phyloP scores from a whole-genome alignment of 2,329 filamentous ascomycete species.

The Shiraia bambusicola region DNA sequence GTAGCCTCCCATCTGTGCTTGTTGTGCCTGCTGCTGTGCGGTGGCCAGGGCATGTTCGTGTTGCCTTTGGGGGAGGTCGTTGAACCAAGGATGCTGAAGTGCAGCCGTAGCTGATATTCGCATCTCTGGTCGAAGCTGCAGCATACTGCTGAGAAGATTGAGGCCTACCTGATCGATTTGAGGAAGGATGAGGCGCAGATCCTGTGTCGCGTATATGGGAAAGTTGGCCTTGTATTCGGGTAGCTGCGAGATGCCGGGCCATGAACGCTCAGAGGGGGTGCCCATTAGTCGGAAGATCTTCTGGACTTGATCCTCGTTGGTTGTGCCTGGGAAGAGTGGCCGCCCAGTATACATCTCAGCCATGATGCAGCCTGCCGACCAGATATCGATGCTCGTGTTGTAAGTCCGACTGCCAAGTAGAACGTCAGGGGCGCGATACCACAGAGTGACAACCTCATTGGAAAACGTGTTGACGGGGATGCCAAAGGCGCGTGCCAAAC shows the following conservation, averaged over 20 bases:
- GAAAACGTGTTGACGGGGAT: slow-evolving; percentile 98
- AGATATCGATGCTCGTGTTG: slow-evolving; percentile 99
- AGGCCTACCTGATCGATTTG: slow-evolving; percentile 87
- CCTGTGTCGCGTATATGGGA: slow-evolving; percentile 91
- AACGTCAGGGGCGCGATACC: slow-evolving; percentile 96
- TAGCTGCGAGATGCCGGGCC: slow-evolving; percentile 92
- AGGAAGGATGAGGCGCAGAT: slow-evolving; percentile 80
- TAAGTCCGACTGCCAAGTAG: slow-evolving; percentile 92
- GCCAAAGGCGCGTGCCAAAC: slow-evolving; percentile 88
- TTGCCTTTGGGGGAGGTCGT: slow-evolving; percentile 62
- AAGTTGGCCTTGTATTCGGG: slow-evolving; percentile 98
- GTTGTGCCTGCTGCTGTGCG: slow-evolving; percentile 40
- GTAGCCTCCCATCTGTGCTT: slow-evolving; percentile 43
- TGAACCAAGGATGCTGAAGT: slow-evolving; percentile 90
- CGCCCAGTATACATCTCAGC: slow-evolving; percentile 98
- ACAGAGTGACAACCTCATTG: slow-evolving; percentile 95
- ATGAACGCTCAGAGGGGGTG: slow-evolving; percentile 90
- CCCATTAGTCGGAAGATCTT: slow-evolving; percentile 99
- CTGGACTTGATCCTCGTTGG: slow-evolving; percentile 95
- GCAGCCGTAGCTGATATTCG: slow-evolving; percentile 86
- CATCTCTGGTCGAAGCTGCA: slow-evolving; percentile 89
- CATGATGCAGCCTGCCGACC: slow-evolving; percentile 99
- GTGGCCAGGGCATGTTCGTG: slow-evolving; percentile 40
- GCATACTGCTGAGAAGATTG: slow-evolving; percentile 84
- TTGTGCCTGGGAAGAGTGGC: slow-evolving; percentile 93